These are phyloP conservation scores for Rhodocollybia butyracea DNA, from an alignment of 768 basidiomycete species.

Conservation along the genomic window DNA sequence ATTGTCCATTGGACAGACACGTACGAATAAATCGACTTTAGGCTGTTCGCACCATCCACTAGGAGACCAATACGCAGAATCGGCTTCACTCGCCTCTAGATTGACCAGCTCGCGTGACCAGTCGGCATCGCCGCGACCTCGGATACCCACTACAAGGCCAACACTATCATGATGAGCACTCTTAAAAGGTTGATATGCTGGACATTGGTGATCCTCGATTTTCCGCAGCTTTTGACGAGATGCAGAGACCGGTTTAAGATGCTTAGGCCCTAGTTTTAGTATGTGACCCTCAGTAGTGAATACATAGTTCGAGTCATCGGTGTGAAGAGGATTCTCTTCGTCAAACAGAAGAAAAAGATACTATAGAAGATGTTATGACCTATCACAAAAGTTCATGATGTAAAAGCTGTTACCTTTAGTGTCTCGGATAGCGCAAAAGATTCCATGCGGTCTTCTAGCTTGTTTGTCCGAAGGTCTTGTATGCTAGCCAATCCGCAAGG, in stretches of 20 bases:
- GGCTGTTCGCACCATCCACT: constrained; percentile 78
- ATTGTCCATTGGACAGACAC: too few relatives aligned
- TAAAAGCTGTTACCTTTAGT: constrained; percentile 56
- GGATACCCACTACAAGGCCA: constrained; percentile 67
- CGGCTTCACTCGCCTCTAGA: constrained; percentile 42
- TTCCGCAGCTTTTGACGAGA: constrained; percentile 59
- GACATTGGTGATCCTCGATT: constrained; percentile 71
- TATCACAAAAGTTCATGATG: not conserved
- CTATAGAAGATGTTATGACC: constrained; percentile 32
- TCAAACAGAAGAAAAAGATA: constrained; percentile 94
- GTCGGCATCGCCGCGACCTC: constrained; percentile 71
- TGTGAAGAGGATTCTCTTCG: constrained; percentile 72
- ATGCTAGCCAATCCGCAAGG: constrained; percentile 86
- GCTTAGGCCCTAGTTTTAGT: constrained; percentile 56
- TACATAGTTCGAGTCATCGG: constrained; percentile 81
- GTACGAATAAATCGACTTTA: constrained; percentile 62
- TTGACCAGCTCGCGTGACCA: constrained; percentile 76
- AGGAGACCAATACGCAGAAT: constrained; percentile 58
- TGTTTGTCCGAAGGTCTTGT: constrained; percentile 70
- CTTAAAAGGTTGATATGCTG: constrained; percentile 53
- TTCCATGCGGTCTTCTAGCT: constrained; percentile 93
- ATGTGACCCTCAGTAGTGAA: constrained; percentile 97
- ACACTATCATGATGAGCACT: constrained; percentile 28
- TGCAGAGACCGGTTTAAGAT: constrained; percentile 55
- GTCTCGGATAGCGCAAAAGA: constrained; percentile 94